Evolutionary conservation across 495 filamentous ascomycete genomes (phyloP).

Genomic region (Xylaria bambusicola): DNA sequence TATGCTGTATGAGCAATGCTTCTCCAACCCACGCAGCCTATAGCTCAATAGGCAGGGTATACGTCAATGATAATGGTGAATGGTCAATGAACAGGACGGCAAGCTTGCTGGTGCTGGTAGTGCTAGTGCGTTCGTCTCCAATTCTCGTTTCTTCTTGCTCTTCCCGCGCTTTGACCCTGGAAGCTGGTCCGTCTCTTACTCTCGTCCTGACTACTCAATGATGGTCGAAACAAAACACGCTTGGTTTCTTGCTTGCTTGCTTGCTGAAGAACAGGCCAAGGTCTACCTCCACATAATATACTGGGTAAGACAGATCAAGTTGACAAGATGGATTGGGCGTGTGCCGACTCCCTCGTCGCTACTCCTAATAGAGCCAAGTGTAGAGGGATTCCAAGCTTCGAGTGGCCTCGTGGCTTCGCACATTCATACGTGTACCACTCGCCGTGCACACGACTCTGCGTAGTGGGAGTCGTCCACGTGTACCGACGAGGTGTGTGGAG

Average conservation of each 20-base stretch:
- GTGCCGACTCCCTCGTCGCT: slow-evolving; percentile 26
- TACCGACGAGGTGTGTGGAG: slow-evolving; percentile 18
- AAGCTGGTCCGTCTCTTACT: slow-evolving; percentile 1
- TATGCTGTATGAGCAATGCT: slow-evolving; percentile 29
- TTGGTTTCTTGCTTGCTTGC: no score
- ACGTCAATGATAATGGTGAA: no score
- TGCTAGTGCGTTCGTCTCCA: slow-evolving; percentile 14
- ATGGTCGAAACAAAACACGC: neutral
- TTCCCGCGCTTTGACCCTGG: slow-evolving; percentile 10
- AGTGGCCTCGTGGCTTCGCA: slow-evolving; percentile 16
- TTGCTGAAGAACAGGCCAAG: neutral
- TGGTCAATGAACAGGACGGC: slow-evolving; percentile 2
- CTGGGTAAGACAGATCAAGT: slow-evolving; percentile 3
- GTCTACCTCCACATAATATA: slow-evolving; percentile 22
- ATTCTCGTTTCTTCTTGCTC: slow-evolving; percentile 1
- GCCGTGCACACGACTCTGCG: slow-evolving; percentile 24
- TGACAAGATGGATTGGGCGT: slow-evolving; percentile 10
- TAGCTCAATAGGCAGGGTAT: neutral
- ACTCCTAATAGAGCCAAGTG: slow-evolving; percentile 27
- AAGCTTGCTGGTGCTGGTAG: neutral
- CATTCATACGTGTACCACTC: slow-evolving; percentile 39
- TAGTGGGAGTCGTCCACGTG: slow-evolving; percentile 38
- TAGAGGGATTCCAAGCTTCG: slow-evolving; percentile 16
- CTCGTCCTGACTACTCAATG: neutral
- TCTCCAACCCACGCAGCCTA: slow-evolving; percentile 20